Evolutionary conservation across 2,329 filamentous ascomycete genomes (phyloP), one percentile per base, ranked within the genome.

Genomic region (Cercospora brassicicola): DNA sequence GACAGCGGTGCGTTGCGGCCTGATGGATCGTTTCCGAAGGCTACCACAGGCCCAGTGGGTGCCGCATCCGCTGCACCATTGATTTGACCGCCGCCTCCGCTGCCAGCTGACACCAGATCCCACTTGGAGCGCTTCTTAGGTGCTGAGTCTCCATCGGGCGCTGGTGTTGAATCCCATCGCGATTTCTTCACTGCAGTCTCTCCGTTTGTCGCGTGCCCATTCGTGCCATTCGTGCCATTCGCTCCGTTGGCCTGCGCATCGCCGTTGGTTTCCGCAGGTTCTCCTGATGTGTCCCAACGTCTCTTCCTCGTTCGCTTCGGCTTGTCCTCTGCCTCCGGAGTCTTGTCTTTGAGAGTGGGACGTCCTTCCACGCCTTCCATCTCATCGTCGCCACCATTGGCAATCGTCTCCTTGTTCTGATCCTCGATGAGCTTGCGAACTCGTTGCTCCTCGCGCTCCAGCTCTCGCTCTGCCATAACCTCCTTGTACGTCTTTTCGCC

Each of bases 381-480:
- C 13, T 85, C 85, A 68, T 87, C 85, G 89, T 84, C 80, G 92
- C 90, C 75, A 89, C 88, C 74, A 95, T 94, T 69, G 90, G 86
- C 76, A 65, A 75, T 88, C 86, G 71, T 86, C 84, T 57, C 85
- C 84, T 72, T 87, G 84, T 90, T 83, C 80, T 91, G 91, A 60
- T 95, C 90, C 73, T 91, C 88, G 71, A 99, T 95, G 62, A 92
- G 85, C 75, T 87, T 90, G 74, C 87, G 86, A 39, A 99, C 91
- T 71, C 94, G 88, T 75, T 94, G 92, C 81, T 99, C 95, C 82
- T 99, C 95, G 72, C 93, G 89, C 81, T 99, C 94, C 9, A 98
- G 81, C 74, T 99, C 94, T 64, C 93, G 91, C 73, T 90, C 85
- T 73, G 92, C 90, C 94, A 99, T 98, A 62, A 96, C 86, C 72